Evolutionary conservation across 495 filamentous ascomycete species (phyloP), one percentile per base, ranked within the genome.

Genomic region (Cercophora newfieldiana): DNA sequence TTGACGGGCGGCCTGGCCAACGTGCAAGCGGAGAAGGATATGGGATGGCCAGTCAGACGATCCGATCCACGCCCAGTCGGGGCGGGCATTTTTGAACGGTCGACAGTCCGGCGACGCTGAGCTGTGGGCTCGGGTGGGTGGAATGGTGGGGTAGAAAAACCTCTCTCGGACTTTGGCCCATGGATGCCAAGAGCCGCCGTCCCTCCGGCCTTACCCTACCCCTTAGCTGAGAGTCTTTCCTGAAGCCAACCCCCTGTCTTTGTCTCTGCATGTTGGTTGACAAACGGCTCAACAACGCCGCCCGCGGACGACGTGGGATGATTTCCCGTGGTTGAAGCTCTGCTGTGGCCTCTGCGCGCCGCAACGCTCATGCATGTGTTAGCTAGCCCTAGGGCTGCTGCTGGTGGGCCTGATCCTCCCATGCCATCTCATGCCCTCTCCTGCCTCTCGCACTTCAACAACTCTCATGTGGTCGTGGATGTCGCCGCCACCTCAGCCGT

Each of bases 311-410:
- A 44, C 12, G 37, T 14, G 5, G 5, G 12, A 44, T 14, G 37
- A 14, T 8, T 2, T 16, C 4, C 18, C 10, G 3, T 8, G 37
- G 37, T 16, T 44, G 37, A 44, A 2, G 12, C 10, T 44, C 37
- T 44, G 37, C 37, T 44, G 10, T 44, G 37, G 37, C 12, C 37
- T 44, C 12, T 44, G 37, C 10, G 12, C 37, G 37, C 12, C 37
- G 12, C 7, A 62, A 62, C 59, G 19, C 33, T 64, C 24, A 30
- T 62, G 65, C 65, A 66, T 57, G 65, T 57, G 58, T 62, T 58
- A 61, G 57, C 50, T n/a, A n/a, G n/a, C n/a, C n/a, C n/a, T n/a
- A n/a, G 44, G 59, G 24, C 19, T 7, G 50, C n/a, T 22, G 6
- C 50, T 26, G 21, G n/a, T 53, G 19, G n/a, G n/a, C n/a, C n/a